These are phyloP conservation scores for Euphorbia celastroides DNA, from an alignment of 441 rosid genomes.

Conservation along the genomic window DNA sequence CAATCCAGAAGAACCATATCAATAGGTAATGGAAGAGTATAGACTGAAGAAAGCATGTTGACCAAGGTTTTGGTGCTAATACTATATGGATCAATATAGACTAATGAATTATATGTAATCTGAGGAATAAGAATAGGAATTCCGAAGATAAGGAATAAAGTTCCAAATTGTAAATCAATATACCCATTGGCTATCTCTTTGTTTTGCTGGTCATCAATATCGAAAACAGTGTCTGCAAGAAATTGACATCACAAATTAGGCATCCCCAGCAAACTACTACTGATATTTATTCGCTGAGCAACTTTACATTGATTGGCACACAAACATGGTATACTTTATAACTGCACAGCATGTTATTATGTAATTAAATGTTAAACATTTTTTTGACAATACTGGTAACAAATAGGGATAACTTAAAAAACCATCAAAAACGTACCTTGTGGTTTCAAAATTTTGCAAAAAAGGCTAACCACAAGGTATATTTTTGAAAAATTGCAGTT, in stretches of 20 bases:
- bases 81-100: background rate
- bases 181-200: slow-evolving; percentile 48
- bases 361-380: background rate
- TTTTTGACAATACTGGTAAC: too few relatives aligned
- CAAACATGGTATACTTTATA: background rate
- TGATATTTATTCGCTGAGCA: background rate
- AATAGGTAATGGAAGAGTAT: background rate
- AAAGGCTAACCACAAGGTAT: too few relatives aligned
- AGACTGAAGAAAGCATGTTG: background rate
- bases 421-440: too few relatives aligned
- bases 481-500: too few relatives aligned
- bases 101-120: background rate
- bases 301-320: background rate
- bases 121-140: background rate
- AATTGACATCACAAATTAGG: slow-evolving; percentile 12
- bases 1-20: background rate
- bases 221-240: slow-evolving; percentile 55
- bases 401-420: too few relatives aligned
- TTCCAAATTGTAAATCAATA: background rate
- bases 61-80: background rate
- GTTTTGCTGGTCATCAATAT: slow-evolving; percentile 39
- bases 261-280: background rate
- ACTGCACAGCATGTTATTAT: background rate
- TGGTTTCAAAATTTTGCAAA: too few relatives aligned
- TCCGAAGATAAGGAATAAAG: background rate